Evolutionary conservation across 805 yeast genomes (phyloP), one percentile per base, ranked within the genome.

Genomic region (Candida chauliodis): DNA sequence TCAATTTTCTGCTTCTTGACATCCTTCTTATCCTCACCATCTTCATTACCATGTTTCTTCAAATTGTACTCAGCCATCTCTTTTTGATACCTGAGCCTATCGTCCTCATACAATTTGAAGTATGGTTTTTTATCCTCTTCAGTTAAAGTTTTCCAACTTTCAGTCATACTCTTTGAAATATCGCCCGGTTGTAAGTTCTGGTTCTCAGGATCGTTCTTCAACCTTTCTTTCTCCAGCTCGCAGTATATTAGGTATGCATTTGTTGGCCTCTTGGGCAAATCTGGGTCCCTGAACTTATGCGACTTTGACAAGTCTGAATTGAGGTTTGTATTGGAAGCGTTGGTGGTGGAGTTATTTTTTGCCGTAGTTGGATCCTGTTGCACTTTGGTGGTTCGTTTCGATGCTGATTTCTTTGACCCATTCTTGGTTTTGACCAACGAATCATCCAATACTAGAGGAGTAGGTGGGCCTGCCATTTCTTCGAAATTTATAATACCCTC

Each of bases 171-270:
- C 51, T 77, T 81, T 2, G 95, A 81, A 31, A 86, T 68, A 54
- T 90, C 96, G 8, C 79, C 81, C 3, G 77, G 74, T 35, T 69
- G 67, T 36, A 58, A 60, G n/a, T 60, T 59, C 44, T 77, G 84
- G 37, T 79, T 67, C 4, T 31, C 16, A 13, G 36, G 28, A 31
- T 75, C 77, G 36, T 73, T 70, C 44, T 76, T 78, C 26, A 87
- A 73, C 35, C 74, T 69, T 33, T 86, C 95, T 59, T 85, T 85
- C 53, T 87, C 95, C 63, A 76, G 64, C 42, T 90, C 97, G 61
- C 96, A 90, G 54, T 84, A 89, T 19, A 87, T 75, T 45, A 87
- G 68, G 53, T 89, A 90, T 4, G 96, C 95, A 58, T 89, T 90
- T 3, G 93, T 82, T 5, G 96, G 96, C 51, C 95, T 72, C 50